Evolutionary conservation across 169 alveolate species (phyloP).

Genomic region (Eimeria falciformis): DNA sequence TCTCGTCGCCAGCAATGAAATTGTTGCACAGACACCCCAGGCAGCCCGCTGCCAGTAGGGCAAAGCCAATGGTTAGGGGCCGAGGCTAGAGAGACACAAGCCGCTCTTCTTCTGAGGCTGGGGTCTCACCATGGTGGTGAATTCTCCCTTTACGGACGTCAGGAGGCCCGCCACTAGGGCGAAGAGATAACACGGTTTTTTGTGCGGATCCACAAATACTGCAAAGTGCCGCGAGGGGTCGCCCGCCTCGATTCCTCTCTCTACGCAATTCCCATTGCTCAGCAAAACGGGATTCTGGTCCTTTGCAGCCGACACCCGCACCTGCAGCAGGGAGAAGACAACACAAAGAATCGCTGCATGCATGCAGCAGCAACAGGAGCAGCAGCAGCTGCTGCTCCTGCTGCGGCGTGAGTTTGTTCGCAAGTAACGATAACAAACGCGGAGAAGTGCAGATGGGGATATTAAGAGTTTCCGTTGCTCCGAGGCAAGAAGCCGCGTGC

Average conservation of each 20-base stretch:
- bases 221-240: conserved; percentile 66
- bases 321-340: conserved; percentile 67
- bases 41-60: too few species aligned
- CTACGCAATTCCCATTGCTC: conserved; percentile 90
- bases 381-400: too few species aligned
- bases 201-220: conserved; percentile 91
- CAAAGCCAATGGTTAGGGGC: too few species aligned
- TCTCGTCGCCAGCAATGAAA: too few species aligned
- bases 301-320: conserved; percentile 91
- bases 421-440: too few species aligned
- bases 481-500: too few species aligned
- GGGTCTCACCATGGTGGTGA: conserved; percentile 84
- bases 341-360: neutral
- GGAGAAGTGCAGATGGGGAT: too few species aligned
- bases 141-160: conserved; percentile 83
- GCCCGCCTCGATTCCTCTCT: conserved; percentile 84
- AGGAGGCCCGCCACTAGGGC: conserved; percentile 95
- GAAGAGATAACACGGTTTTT: conserved; percentile 94
- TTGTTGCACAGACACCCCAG: too few species aligned
- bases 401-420: too few species aligned
- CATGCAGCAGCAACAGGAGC: neutral
- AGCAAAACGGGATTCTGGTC: conserved; percentile 89
- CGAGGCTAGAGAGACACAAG: too few species aligned
- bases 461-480: too few species aligned
- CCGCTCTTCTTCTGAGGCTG: too few species aligned